Base-by-base conservation (phyloP, 2,329 filamentous ascomycete genomes). In the Pseudogymnoascus pannorum region DNA sequence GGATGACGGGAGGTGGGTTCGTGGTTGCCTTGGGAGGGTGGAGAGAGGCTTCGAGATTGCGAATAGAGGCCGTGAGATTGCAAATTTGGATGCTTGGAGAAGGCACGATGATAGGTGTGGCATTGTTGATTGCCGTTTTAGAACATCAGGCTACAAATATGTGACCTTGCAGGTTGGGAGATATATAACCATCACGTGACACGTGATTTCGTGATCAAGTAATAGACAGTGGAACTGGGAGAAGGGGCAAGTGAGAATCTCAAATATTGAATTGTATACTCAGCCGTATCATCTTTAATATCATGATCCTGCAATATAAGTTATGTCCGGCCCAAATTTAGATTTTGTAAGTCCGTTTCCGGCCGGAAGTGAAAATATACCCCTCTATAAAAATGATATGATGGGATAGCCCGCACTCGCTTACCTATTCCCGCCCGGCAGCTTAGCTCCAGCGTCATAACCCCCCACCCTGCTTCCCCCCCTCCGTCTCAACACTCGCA, bases 401-500 rank as follows among this genome's bases (percentile, higher is more conserved):
- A 48, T 48, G 42, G 22, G 8, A 42, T n/a, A 40, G 8, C 20
- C 42, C 42, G 42, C 36, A 16, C 42, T 48, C 42, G 42, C 42
- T 48, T 48, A 48, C 42, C 42, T 20, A 48, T 48, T 26, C 42
- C 42, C 42, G 42, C 42, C 42, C 42, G 33, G 22, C 42, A 48
- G 42, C 42, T 48, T 48, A 48, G 42, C 42, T 48, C 42, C 42
- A 48, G 42, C 42, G 42, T 48, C 42, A 48, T 48, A 48, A 48
- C 42, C 42, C 38, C 42, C 20, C 42, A 24, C 42, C 42, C 42
- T 48, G 42, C 42, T 48, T 35, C 9, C 42, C 42, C 42, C 42
- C 42, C 42, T 26, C 42, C 22, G 42, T 8, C 42, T 48, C 22
- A 48, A 48, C 42, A 48, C 14, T 48, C 42, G 42, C 42, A 48